Evolutionary conservation across 805 yeast species (phyloP).

Genomic region (Lipomyces orientalis): DNA sequence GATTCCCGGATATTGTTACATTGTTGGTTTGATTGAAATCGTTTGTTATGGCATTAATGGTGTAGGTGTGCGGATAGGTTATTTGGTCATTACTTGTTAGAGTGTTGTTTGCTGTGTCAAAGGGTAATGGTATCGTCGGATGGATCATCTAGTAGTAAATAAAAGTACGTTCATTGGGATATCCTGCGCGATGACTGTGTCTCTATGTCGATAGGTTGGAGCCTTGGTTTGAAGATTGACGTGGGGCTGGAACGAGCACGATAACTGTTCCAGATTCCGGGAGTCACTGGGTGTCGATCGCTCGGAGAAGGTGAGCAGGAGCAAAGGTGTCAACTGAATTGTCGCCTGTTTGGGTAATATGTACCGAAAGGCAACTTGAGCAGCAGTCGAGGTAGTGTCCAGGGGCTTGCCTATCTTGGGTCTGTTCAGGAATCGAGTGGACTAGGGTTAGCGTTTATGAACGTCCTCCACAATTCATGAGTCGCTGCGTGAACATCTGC

Average conservation of each 20-base stretch:
- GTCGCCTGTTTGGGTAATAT: too few species aligned
- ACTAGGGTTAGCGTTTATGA: not conserved
- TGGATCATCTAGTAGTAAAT: not conserved
- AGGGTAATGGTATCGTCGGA: not conserved
- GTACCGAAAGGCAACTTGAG: too few species aligned
- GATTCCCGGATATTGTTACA: not conserved
- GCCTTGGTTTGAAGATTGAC: not conserved
- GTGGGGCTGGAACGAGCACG: not conserved
- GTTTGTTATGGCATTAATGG: constrained; percentile 2
- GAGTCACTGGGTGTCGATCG: not conserved
- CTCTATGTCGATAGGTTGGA: not conserved
- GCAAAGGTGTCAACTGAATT: not conserved
- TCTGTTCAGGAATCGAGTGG: not conserved
- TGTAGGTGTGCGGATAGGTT: not conserved
- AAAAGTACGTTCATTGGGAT: not conserved
- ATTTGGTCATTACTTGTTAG: not conserved
- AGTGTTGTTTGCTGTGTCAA: not conserved
- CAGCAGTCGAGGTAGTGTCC: not conserved
- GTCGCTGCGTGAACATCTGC: not conserved
- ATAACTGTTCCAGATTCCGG: not conserved
- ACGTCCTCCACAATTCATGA: not conserved
- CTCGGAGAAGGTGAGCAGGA: not conserved
- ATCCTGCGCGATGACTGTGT: not conserved
- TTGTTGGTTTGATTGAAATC: not conserved
- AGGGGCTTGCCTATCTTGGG: not conserved